A percentile compares a stretch with the other conserved stretches of the same genome.
Conservation (phyloP, 2,329 filamentous ascomycete genomes). For the Ophiostoma sp. region DNA sequence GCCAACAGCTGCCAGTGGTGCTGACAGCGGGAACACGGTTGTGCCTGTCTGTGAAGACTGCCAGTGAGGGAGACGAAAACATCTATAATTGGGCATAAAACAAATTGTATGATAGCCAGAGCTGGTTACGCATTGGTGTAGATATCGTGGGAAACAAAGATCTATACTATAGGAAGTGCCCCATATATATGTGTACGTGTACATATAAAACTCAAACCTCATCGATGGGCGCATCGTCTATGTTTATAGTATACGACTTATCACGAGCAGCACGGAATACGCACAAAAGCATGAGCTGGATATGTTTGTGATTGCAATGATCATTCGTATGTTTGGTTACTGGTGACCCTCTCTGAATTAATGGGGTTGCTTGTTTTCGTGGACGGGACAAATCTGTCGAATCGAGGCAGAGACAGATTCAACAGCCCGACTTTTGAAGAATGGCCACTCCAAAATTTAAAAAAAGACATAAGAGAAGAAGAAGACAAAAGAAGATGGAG, state of each 20-base stretch:
- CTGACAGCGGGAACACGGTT: neutral
- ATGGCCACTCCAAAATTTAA: slow-evolving; percentile 9
- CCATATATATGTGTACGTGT: too few relatives aligned
- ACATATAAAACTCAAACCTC: too few relatives aligned
- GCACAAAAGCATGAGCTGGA: neutral
- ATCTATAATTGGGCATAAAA: neutral
- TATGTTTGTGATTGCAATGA: slow-evolving; percentile 11
- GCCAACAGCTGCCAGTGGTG: neutral
- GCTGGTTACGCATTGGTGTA: neutral
- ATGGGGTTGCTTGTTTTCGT: slow-evolving; percentile 4
- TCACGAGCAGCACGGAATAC: neutral
- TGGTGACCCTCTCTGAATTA: slow-evolving; percentile 26
- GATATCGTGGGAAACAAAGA: neutral
- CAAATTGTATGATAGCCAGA: neutral
- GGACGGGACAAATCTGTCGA: slow-evolving; percentile 9
- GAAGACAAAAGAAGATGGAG: neutral
- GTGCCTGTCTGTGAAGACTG: slow-evolving; percentile 41
- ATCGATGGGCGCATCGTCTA: too few relatives aligned
- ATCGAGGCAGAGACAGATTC: neutral
- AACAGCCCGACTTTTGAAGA: neutral
- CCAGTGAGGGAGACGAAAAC: slow-evolving; percentile 32
- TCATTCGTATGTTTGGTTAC: slow-evolving; percentile 23
- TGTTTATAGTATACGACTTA: neutral
- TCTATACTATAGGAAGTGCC: too few relatives aligned
- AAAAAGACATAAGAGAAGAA: slow-evolving; percentile 13